These are phyloP conservation scores for Phytophthora meadii DNA, from an alignment of 352 stramenopile species.

Conservation along the genomic window DNA sequence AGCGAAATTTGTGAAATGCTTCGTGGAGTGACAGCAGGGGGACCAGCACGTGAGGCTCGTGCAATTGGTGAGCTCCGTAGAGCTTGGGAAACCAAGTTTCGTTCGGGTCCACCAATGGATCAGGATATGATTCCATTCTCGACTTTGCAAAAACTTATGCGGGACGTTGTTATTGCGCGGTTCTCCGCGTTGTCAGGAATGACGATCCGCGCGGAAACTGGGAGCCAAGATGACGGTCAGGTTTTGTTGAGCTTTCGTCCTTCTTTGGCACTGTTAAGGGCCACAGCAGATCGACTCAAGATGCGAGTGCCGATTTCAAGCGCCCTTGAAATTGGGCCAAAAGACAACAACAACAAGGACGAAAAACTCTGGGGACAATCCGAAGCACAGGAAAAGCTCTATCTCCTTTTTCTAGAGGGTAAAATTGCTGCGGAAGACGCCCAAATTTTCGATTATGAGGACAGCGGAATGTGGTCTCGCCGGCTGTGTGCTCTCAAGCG, in stretches of 20 bases:
- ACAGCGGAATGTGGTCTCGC: conserved; percentile 69
- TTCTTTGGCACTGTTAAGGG: conserved; percentile 48
- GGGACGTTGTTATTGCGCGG: conserved; percentile 69
- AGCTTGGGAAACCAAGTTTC: conserved; percentile 77
- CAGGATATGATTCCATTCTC: conserved; percentile 60
- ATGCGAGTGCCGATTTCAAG: conserved; percentile 53
- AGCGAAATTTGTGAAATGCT: conserved; percentile 55
- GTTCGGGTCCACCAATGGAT: conserved; percentile 46
- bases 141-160: conserved; percentile 72
- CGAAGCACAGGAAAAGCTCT: conserved; percentile 70
- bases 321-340: conserved; percentile 55
- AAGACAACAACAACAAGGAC: conserved; percentile 55
- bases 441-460: conserved; percentile 69
- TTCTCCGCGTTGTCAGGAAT: conserved; percentile 62
- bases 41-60: conserved; percentile 44
- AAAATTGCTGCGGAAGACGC: conserved; percentile 66
- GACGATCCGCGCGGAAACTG: conserved; percentile 9
- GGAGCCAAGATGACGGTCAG: conserved; percentile 11
- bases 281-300: conserved; percentile 51
- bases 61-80: conserved; percentile 56
- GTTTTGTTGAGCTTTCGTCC: conserved; percentile 66
- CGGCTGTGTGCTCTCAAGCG: conserved; percentile 62
- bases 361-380: conserved; percentile 41
- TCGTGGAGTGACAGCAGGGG: conserved; percentile 56
- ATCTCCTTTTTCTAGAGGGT: conserved; percentile 72